Percentiles rank a stretch among this genome's conserved stretches.
These are phyloP conservation scores for Silene uniflora DNA, from an alignment of 148 eudicot genomes.

Conservation along the genomic window DNA sequence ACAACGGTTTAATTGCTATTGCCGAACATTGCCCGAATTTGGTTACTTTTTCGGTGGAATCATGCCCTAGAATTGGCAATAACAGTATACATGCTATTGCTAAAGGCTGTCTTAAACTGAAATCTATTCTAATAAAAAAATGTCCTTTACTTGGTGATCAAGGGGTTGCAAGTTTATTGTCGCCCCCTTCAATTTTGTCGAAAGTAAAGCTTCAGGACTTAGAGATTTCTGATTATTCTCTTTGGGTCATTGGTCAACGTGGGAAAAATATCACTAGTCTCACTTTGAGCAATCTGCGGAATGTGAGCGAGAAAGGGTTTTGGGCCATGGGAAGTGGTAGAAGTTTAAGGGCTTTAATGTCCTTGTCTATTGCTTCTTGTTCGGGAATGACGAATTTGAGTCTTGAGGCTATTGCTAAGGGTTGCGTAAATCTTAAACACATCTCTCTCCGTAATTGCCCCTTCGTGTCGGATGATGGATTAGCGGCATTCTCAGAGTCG, in stretches of 20 bases:
- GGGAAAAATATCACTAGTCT: constrained; percentile 70
- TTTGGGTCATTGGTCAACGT: constrained; percentile 76
- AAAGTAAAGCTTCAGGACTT: constrained; percentile 66
- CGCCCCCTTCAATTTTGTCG: constrained; percentile 40
- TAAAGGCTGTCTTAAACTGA: constrained; percentile 56
- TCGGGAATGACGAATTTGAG: constrained; percentile 62
- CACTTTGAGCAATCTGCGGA: constrained; percentile 46
- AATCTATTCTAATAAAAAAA: constrained; percentile 57
- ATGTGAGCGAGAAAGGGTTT: constrained; percentile 74
- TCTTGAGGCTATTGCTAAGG: constrained; percentile 64
- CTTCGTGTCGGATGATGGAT: constrained; percentile 59
- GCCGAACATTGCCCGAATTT: constrained; percentile 69
- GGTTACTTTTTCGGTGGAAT: constrained; percentile 68
- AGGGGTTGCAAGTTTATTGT: constrained; percentile 61
- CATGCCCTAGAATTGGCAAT: constrained; percentile 64
- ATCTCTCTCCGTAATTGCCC: constrained; percentile 50
- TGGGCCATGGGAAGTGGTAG: constrained; percentile 82
- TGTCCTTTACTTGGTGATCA: constrained; percentile 80
- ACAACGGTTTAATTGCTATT: constrained; percentile 66
- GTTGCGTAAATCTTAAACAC: constrained; percentile 60
- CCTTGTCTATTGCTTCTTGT: constrained; percentile 58
- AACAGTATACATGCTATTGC: constrained; percentile 62
- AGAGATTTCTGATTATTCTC: constrained; percentile 68
- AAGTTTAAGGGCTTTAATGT: constrained; percentile 49
- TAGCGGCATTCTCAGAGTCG: constrained; percentile 54